A percentile compares a stretch with the other conserved stretches of the same genome.
Evolutionary conservation across 805 yeast species (phyloP).

Genomic region (Starmerella bombi): DNA sequence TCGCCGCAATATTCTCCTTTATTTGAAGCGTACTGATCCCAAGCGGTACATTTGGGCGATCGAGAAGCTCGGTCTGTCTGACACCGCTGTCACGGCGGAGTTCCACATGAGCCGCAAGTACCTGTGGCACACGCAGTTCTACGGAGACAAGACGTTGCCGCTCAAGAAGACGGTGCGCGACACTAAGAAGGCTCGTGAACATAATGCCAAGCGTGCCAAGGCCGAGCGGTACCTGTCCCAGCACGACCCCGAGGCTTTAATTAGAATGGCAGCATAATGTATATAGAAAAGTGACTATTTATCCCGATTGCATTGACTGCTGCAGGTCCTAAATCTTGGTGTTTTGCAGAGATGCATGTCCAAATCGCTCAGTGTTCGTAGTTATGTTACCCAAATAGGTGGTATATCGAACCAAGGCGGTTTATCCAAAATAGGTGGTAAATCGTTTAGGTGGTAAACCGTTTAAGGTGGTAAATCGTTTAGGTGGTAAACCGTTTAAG

Average conservation of each 20-base stretch:
- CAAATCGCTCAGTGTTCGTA: no score
- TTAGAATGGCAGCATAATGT: slow-evolving; percentile 5
- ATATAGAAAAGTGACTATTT: neutral
- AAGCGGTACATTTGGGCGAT: slow-evolving; percentile 74
- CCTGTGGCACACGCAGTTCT: slow-evolving; percentile 27
- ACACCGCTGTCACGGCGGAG: slow-evolving; percentile 62
- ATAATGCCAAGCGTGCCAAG: slow-evolving; percentile 18
- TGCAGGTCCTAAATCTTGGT: no score
- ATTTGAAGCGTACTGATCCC: slow-evolving; percentile 68
- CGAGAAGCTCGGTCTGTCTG: slow-evolving; percentile 76
- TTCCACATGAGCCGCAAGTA: slow-evolving; percentile 35
- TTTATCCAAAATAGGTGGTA: no score
- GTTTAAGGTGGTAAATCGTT: no score
- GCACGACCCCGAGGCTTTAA: slow-evolving; percentile 20
- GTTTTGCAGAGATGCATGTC: no score
- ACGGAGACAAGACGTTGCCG: slow-evolving; percentile 29
- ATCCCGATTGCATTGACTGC: no score
- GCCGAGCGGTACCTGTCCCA: slow-evolving; percentile 23
- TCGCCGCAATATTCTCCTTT: slow-evolving; percentile 71
- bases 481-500: no score
- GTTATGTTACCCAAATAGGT: no score
- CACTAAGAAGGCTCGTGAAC: slow-evolving; percentile 18
- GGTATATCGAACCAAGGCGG: no score
- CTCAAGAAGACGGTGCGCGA: slow-evolving; percentile 23
- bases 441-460: no score